Percentiles rank a stretch among this genome's conserved stretches.
Conservation (phyloP, 2,329 filamentous ascomycete species). For the Dactylellina haptotyla region DNA sequence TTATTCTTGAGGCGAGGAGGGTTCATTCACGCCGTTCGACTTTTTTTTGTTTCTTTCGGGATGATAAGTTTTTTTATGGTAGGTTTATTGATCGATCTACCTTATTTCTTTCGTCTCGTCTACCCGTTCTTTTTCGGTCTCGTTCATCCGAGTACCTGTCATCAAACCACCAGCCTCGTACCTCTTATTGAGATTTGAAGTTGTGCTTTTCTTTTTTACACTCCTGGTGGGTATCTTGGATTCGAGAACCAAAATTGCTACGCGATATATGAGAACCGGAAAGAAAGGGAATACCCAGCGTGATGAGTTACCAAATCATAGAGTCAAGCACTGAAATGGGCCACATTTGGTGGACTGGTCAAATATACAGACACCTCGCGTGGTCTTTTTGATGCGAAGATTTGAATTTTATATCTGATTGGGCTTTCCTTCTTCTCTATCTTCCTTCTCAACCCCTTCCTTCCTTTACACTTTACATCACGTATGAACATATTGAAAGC, state of each 20-base stretch:
- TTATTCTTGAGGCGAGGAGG: slow-evolving; percentile 99
- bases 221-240: slow-evolving; percentile 63
- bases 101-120: slow-evolving; percentile 61
- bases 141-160: slow-evolving; percentile 56
- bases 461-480: background rate
- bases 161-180: slow-evolving; percentile 60
- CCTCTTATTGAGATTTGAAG: background rate
- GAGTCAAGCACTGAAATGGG: slow-evolving; percentile 93
- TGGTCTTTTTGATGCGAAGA: slow-evolving; percentile 51
- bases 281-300: slow-evolving; percentile 60
- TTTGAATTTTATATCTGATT: slow-evolving; percentile 48
- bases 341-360: slow-evolving; percentile 44
- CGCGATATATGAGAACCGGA: background rate
- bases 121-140: slow-evolving; percentile 69
- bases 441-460: background rate
- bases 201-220: slow-evolving; percentile 41
- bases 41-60: slow-evolving; percentile 2
- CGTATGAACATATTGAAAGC: background rate
- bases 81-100: background rate
- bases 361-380: slow-evolving; percentile 52
- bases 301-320: slow-evolving; percentile 91
- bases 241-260: background rate
- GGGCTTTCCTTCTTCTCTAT: slow-evolving; percentile 4
- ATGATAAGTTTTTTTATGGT: background rate
- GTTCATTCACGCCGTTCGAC: slow-evolving; percentile 15